Percentiles rank a stretch among this genome's conserved stretches.
Conservation (phyloP, 1,139 yeast genomes). For the Magnusiomyces clavatus region DNA sequence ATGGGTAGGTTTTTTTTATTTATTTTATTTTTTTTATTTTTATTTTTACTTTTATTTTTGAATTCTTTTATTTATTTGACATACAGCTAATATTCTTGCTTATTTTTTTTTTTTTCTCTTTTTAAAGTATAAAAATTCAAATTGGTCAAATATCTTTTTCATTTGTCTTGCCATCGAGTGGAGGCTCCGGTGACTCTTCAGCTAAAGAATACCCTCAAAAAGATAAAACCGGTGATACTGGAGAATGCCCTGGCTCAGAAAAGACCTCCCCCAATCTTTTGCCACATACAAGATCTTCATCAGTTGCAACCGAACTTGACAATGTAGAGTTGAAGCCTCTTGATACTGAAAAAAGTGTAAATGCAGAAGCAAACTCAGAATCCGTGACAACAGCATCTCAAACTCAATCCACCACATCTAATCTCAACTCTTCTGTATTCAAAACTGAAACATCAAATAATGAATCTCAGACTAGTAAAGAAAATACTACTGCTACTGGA, state of each 20-base stretch:
- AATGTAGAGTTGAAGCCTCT: background rate
- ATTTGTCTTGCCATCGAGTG: conserved; percentile 67
- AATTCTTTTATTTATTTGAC: conserved; percentile 8
- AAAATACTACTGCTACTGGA: background rate
- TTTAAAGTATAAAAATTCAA: conserved; percentile 64
- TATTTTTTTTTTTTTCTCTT: background rate
- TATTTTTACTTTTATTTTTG: background rate
- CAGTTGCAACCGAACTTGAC: conserved; percentile 1
- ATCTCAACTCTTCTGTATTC: conserved; percentile 5
- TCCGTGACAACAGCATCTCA: no score
- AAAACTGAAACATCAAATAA: conserved; percentile 6
- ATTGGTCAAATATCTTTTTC: conserved; percentile 87
- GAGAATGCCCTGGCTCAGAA: conserved; percentile 10
- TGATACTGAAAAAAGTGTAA: no score
- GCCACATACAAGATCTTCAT: background rate
- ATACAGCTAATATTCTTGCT: background rate
- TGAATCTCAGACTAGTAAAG: conserved; percentile 6
- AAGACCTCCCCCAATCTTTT: background rate
- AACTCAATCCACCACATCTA: conserved; percentile 1
- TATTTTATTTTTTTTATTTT: background rate
- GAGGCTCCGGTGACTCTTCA: background rate
- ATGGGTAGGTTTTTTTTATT: conserved; percentile 31
- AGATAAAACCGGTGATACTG: conserved; percentile 15
- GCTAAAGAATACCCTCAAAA: background rate
- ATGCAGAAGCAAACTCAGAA: no score